Percentiles rank a stretch among this genome's conserved stretches.
These are phyloP conservation scores for Candida tibetensis DNA, from an alignment of 805 yeast species.

Conservation along the genomic window DNA sequence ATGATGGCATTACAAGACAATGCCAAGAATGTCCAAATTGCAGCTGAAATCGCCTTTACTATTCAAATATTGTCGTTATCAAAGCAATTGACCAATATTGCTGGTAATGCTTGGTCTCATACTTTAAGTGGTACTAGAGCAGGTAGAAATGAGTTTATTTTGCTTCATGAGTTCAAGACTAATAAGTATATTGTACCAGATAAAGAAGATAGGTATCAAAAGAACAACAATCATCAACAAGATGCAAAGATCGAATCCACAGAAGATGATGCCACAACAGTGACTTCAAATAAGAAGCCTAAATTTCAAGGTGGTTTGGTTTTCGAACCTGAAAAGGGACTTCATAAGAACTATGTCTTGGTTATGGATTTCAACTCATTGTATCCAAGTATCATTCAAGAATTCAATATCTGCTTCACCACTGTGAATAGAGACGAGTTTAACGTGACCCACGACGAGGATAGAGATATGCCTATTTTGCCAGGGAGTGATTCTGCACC, in stretches of 20 bases:
- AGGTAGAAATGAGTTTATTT: slow-evolving; percentile 90
- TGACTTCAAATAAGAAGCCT: slow-evolving; percentile 59
- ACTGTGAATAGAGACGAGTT: slow-evolving; percentile 73
- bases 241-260: slow-evolving; percentile 30
- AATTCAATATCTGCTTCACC: slow-evolving; percentile 94
- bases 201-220: slow-evolving; percentile 50
- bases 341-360: slow-evolving; percentile 80
- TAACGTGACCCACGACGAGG: slow-evolving; percentile 44
- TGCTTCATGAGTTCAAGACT: slow-evolving; percentile 85
- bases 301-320: slow-evolving; percentile 92
- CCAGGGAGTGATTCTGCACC: slow-evolving; percentile 58
- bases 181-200: slow-evolving; percentile 87
- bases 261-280: slow-evolving; percentile 44
- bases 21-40: slow-evolving; percentile 59
- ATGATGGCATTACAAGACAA: slow-evolving; percentile 71
- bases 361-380: slow-evolving; percentile 98
- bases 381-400: slow-evolving; percentile 96
- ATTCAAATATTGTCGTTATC: slow-evolving; percentile 86
- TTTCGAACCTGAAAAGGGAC: slow-evolving; percentile 93
- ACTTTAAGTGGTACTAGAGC: slow-evolving; percentile 94
- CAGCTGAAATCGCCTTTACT: slow-evolving; percentile 76
- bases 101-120: slow-evolving; percentile 97
- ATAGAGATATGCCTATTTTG: slow-evolving; percentile 61
- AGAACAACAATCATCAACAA: slow-evolving; percentile 34
- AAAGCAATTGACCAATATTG: slow-evolving; percentile 85